Percentiles rank a stretch among this genome's conserved stretches.
These are phyloP conservation scores for Dillenia suffruticosa DNA, from an alignment of 164 flowering plant genomes.

Conservation along the genomic window DNA sequence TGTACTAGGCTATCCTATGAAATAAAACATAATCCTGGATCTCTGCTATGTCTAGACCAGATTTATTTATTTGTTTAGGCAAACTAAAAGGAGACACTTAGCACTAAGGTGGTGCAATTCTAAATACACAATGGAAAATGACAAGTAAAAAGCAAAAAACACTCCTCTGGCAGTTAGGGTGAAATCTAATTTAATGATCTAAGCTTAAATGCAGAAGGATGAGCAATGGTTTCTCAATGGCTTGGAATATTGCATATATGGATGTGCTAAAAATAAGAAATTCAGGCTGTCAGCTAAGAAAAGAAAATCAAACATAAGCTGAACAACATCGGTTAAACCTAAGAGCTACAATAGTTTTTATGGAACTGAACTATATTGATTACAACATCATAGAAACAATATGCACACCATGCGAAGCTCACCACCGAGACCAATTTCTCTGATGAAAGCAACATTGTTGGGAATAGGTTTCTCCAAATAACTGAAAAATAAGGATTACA, in stretches of 20 bases:
- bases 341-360: background rate
- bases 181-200: no score
- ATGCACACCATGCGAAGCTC: constrained; percentile 81
- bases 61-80: no score
- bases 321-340: background rate
- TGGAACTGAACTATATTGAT: background rate
- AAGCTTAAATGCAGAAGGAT: no score
- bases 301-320: background rate
- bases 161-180: no score
- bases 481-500: constrained; percentile 28
- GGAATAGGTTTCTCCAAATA: constrained; percentile 87
- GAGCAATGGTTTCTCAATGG: no score
- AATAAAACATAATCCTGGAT: no score
- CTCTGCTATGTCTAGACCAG: no score
- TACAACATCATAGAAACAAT: background rate
- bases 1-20: no score
- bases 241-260: background rate
- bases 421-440: constrained; percentile 94
- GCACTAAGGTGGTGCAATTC: no score
- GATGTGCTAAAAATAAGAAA: background rate
- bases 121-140: no score
- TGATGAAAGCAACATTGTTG: constrained; percentile 73
- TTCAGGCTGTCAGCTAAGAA: background rate
- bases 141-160: no score
- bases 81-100: no score